Base-by-base conservation (phyloP, 1,284 basidiomycete genomes). In the Stereum hirsutum region DNA sequence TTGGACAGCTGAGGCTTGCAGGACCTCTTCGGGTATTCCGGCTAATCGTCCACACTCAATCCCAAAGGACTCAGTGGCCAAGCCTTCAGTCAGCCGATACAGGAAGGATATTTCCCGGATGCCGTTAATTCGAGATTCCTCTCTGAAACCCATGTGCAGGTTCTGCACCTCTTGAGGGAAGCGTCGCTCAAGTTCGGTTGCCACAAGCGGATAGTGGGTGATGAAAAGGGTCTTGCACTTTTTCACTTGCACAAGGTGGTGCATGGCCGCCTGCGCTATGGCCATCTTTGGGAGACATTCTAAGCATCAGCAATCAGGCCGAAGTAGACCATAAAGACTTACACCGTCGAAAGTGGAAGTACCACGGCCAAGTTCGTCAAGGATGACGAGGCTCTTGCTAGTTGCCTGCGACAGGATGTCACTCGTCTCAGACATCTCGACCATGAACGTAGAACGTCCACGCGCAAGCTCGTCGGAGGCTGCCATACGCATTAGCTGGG, bases 361-460 rank as follows among this genome's bases (percentile, higher is more conserved):
- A 7, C 89, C 89, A 33, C 89, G 69, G 39, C 83, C 84, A n/a
- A 87, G 72, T 55, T 88, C 85, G 54, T 97, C 93, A 2, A 96
- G 68, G 37, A 97, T 85, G 8, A 96, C 88, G 5, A 94, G 68
- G 42, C 86, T 88, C 32, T 70, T 72, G 10, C 70, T 61, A 0
- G 88, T 87, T 1, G 87, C 83, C 12, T 76, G 70, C 31, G 78
- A 72, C 14, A 98, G 63, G 45, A 98, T 94, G 50, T 96, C 89
- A 53, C 84, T 87, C 0, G 94, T 97, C 60, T 98, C 94, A 6
- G 82, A 74, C 68, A 98, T 84, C 63, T 99, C 95, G 1, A 96
- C 88, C 91, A 96, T 93, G 56, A 94, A 95, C 0, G 93, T 97
- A 1, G 88, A 91, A 19, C 89, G 79, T 0, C 90, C 90, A 27